These are phyloP conservation scores for Hyaloscypha variabilis DNA, from an alignment of 495 filamentous ascomycete species.

Conservation along the genomic window DNA sequence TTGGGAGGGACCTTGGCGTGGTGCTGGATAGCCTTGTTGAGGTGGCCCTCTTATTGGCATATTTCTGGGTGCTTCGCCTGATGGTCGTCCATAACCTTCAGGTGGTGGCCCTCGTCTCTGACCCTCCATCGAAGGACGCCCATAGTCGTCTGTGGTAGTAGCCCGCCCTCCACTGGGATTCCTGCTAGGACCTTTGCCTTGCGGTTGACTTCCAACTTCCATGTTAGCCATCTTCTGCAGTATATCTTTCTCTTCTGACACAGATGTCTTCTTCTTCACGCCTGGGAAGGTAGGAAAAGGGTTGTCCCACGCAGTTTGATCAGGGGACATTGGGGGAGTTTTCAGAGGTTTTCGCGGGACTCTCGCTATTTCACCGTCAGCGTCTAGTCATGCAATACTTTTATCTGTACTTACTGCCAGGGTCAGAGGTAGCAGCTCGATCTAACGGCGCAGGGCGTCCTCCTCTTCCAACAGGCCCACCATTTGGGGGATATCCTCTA, in stretches of 20 bases:
- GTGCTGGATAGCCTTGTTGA: conserved; percentile 31
- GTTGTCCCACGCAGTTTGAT: conserved; percentile 60
- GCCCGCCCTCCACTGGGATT: conserved; percentile 6
- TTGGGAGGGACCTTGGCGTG: conserved; percentile 29
- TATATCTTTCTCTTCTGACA: conserved; percentile 48
- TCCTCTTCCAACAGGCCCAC: conserved; percentile 31
- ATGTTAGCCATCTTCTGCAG: conserved; percentile 59
- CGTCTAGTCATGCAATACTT: not conserved
- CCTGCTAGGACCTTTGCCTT: conserved; percentile 19
- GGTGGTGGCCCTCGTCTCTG: conserved; percentile 18
- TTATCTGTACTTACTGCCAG: conserved; percentile 24
- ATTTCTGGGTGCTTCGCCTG: conserved; percentile 26
- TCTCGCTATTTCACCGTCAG: conserved; percentile 22
- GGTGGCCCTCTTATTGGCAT: conserved; percentile 25
- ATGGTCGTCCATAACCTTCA: conserved; percentile 26
- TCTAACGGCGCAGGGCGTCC: conserved; percentile 29
- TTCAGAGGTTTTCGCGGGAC: conserved; percentile 32
- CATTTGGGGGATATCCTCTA: conserved; percentile 40
- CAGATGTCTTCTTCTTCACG: conserved; percentile 46
- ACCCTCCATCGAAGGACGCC: conserved; percentile 10
- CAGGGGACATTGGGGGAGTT: conserved; percentile 45
- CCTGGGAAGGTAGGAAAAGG: conserved; percentile 69
- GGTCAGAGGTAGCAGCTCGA: conserved; percentile 25
- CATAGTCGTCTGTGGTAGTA: conserved; percentile 22
- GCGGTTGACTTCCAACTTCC: conserved; percentile 51